Base-by-base conservation (phyloP, 169 alveolate genomes). In the Cryptosporidium ryanae region DNA sequence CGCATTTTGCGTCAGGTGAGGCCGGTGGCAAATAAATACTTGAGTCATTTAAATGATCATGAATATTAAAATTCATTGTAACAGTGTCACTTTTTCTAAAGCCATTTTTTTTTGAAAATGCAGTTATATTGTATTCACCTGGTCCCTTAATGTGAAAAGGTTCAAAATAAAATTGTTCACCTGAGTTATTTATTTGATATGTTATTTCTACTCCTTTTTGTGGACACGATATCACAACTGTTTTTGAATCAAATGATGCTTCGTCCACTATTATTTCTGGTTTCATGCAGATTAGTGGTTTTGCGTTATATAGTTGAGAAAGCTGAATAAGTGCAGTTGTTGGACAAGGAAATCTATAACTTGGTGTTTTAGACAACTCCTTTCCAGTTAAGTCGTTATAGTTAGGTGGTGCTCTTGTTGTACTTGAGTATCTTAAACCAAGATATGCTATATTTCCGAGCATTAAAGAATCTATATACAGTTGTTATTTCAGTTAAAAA, bases 401-500 rank as follows among this genome's bases (percentile, higher is more conserved):
- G 25, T 76, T 70, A 8, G 87, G 87, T 2, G 87, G 87, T 38
- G 87, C 87, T 43, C 64, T 57, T 13, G 87, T 76, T n/a, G 87
- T 76, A 38, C 87, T 59, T 13, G 87, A 55, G 31, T 59, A 76
- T 61, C 87, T 76, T 32, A 76, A 18, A 10, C 76, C 43, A 5
- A 76, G 43, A 43, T 55, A 25, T 38, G 87, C 87, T 12, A 76
- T 76, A 59, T 76, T 61, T 23, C 71, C 71, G 17, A 76, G 64
- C 25, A 71, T 76, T 23, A 59, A 38, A 1, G 38, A 32, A 15
- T 61, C 87, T 61, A 7, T 1, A 25, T 21, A 61, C n/a, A 21
- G 12, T 25, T 2, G 31, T 25, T 1, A 21, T 1, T 21, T 21
- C 44, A 61, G 7, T 23, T 21, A 4, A 25, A 61, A 61, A 3